Conservation (phyloP, 148 eudicot genomes). For the Arbutus unedo region DNA sequence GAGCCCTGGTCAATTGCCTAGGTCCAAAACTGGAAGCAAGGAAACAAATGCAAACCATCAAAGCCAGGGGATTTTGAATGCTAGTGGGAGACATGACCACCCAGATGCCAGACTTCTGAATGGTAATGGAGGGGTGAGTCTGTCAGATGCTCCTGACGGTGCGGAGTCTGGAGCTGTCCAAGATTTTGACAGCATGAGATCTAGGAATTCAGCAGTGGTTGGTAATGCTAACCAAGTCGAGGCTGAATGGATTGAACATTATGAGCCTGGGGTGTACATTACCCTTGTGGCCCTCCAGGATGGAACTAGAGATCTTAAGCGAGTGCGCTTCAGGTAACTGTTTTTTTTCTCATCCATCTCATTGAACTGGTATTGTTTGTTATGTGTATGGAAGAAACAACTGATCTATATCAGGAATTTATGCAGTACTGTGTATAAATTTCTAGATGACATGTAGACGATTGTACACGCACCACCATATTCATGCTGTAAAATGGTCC, state of each 20-base stretch:
- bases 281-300: constrained; percentile 85
- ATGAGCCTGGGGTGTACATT: constrained; percentile 94
- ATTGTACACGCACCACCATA: neutral
- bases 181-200: constrained; percentile 47
- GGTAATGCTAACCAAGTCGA: constrained; percentile 58
- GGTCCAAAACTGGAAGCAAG: constrained; percentile 26
- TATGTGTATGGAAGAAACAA: neutral
- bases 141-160: constrained; percentile 43
- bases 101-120: constrained; percentile 29
- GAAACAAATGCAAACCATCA: constrained; percentile 32
- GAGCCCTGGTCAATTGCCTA: constrained; percentile 35
- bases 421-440: neutral
- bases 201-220: constrained; percentile 33
- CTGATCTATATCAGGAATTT: neutral
- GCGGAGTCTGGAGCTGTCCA: constrained; percentile 38
- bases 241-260: constrained; percentile 97
- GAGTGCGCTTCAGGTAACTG: constrained; percentile 95
- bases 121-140: constrained; percentile 36
- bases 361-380: neutral
- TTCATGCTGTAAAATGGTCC: neutral
- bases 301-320: constrained; percentile 93
- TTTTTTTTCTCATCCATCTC: neutral
- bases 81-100: constrained; percentile 41
- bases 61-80: constrained; percentile 27
- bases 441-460: neutral